phyloP scores from a whole-genome alignment of 371 early-diverging fungal species.

The Dichotomocladium elegans region DNA sequence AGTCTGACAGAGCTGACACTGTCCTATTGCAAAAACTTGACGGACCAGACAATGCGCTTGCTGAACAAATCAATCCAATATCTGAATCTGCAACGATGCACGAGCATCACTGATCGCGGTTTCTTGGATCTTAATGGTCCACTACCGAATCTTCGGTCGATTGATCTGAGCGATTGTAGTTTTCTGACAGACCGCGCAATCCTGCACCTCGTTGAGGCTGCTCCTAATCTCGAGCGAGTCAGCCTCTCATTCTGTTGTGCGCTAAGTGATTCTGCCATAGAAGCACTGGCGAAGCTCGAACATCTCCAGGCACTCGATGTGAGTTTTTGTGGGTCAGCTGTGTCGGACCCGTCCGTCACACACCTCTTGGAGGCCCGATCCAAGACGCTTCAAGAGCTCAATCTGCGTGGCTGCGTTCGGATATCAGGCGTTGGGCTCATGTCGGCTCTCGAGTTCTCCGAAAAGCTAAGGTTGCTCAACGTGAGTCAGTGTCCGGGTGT shows the following conservation, averaged over 20 bases:
- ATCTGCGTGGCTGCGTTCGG: slow-evolving; percentile 57
- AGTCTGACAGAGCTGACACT: slow-evolving; percentile 40
- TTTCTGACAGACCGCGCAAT: slow-evolving; percentile 74
- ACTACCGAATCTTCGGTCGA: slow-evolving; percentile 38
- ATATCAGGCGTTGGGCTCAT: slow-evolving; percentile 53
- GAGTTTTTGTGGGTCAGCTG: slow-evolving; percentile 75
- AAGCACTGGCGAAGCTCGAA: slow-evolving; percentile 39
- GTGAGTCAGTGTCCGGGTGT: slow-evolving; percentile 20
- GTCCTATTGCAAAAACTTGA: slow-evolving; percentile 77
- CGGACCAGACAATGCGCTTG: slow-evolving; percentile 55
- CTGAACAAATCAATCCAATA: slow-evolving; percentile 32
- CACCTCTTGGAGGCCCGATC: slow-evolving; percentile 23
- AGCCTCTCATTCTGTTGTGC: slow-evolving; percentile 81
- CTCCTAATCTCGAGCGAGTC: slow-evolving; percentile 52
- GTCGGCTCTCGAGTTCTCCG: slow-evolving; percentile 11
- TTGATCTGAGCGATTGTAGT: slow-evolving; percentile 74
- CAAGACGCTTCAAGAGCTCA: slow-evolving; percentile 2
- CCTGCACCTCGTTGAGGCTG: slow-evolving; percentile 42
- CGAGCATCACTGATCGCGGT: slow-evolving; percentile 68
- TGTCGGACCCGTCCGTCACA: slow-evolving; percentile 60
- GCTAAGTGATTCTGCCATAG: slow-evolving; percentile 61
- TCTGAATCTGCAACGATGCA: slow-evolving; percentile 76
- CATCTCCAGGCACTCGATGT: slow-evolving; percentile 57
- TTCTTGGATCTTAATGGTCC: slow-evolving; percentile 35
- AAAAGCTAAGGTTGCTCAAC: slow-evolving; percentile 8